phyloP scores from a whole-genome alignment of 345 rosid genomes.

The Murraya paniculata region DNA sequence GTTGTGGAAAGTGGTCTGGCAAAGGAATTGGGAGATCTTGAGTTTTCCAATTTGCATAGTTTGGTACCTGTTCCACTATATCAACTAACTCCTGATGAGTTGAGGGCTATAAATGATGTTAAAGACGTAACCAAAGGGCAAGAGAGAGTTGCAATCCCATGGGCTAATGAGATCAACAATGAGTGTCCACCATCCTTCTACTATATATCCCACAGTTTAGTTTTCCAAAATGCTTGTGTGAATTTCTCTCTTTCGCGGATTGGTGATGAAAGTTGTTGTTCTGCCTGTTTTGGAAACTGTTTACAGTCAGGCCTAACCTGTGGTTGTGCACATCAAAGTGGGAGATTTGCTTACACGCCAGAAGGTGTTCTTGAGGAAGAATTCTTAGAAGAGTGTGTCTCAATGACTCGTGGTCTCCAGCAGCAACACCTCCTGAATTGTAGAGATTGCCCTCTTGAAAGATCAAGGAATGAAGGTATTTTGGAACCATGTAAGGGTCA shows the following conservation, averaged over 20 bases:
- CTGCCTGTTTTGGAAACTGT: slow-evolving; percentile 66
- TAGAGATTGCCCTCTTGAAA: slow-evolving; percentile 69
- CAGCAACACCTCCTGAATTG: slow-evolving; percentile 50
- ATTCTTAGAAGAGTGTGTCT: slow-evolving; percentile 61
- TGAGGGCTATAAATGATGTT: slow-evolving; percentile 42
- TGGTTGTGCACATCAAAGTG: slow-evolving; percentile 50
- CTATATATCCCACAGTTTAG: slow-evolving; percentile 55
- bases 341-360: slow-evolving; percentile 49
- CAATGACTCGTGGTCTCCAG: slow-evolving; percentile 54
- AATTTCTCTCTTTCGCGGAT: slow-evolving; percentile 61
- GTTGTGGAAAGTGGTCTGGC: slow-evolving; percentile 23
- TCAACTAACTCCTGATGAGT: slow-evolving; percentile 43
- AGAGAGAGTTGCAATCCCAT: slow-evolving; percentile 62
- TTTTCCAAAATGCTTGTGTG: slow-evolving; percentile 57
- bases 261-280: slow-evolving; percentile 55
- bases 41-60: slow-evolving; percentile 18
- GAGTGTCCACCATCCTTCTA: slow-evolving; percentile 56
- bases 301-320: slow-evolving; percentile 49
- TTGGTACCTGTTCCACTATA: slow-evolving; percentile 49
- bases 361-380: slow-evolving; percentile 57
- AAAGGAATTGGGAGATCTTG: slow-evolving; percentile 14
- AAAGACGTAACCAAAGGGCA: slow-evolving; percentile 70
- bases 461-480: slow-evolving; percentile 46
- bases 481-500: slow-evolving; percentile 85
- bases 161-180: slow-evolving; percentile 66